Evolutionary conservation across 257 asterid species (phyloP).

Genomic region (Solanum clarkiae): DNA sequence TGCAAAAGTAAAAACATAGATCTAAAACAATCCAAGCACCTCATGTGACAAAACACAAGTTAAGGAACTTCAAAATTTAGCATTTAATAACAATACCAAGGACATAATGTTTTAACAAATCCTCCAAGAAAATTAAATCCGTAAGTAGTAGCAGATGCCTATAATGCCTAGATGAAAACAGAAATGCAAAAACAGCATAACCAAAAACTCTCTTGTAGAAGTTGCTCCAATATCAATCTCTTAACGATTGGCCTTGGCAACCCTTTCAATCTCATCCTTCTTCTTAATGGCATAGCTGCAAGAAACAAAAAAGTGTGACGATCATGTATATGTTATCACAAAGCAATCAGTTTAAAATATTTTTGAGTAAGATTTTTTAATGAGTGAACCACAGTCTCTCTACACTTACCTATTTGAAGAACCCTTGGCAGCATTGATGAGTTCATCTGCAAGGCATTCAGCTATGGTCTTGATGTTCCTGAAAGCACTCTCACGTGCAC

Average conservation of each 20-base stretch:
- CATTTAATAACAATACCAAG: slow-evolving; percentile 23
- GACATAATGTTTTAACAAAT: neutral
- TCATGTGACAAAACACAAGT: neutral
- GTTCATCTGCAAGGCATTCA: slow-evolving; percentile 79
- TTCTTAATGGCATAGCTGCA: slow-evolving; percentile 82
- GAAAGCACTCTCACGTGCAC: slow-evolving; percentile 75
- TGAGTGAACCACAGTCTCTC: neutral
- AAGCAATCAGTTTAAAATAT: neutral
- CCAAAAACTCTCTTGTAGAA: neutral
- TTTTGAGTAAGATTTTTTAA: neutral
- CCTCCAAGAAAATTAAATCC: neutral
- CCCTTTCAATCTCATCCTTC: slow-evolving; percentile 91
- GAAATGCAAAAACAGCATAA: neutral
- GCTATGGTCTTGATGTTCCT: slow-evolving; percentile 61
- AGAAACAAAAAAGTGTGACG: neutral
- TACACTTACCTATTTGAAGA: slow-evolving; percentile 51
- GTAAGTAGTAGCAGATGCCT: neutral
- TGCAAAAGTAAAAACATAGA: too few species aligned
- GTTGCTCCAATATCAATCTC: neutral
- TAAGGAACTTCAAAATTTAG: neutral
- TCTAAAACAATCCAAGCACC: slow-evolving; percentile 6
- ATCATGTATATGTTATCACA: neutral
- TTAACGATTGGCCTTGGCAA: slow-evolving; percentile 86
- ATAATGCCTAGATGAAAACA: neutral
- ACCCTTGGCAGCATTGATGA: slow-evolving; percentile 74